phyloP scores from a whole-genome alignment of 371 early-diverging fungal genomes.

The Mucor sp. region DNA sequence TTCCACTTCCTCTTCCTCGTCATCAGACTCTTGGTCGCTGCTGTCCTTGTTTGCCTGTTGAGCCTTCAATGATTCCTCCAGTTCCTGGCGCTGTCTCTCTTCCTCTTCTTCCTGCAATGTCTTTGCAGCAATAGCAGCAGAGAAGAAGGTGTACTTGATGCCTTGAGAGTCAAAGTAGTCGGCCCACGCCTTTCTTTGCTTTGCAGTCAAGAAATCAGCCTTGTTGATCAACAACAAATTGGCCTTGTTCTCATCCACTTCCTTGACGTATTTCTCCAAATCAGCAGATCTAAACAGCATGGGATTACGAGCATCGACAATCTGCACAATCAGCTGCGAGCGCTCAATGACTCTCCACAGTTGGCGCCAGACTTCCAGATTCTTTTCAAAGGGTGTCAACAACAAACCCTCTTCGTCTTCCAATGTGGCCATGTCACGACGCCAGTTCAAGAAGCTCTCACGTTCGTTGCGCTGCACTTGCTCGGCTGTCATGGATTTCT shows the following conservation, averaged over 20 bases:
- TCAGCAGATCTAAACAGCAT: slow-evolving; percentile 94
- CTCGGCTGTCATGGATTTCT: slow-evolving; percentile 78
- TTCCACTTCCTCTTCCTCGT: slow-evolving; percentile 15
- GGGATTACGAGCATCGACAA: slow-evolving; percentile 99
- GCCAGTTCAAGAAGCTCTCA: slow-evolving; percentile 90
- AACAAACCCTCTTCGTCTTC: slow-evolving; percentile 91
- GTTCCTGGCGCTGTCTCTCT: slow-evolving; percentile 34
- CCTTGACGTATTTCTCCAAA: slow-evolving; percentile 88
- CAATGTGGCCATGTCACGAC: slow-evolving; percentile 83
- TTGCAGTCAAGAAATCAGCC: slow-evolving; percentile 91
- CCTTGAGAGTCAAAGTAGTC: slow-evolving; percentile 82
- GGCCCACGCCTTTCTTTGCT: slow-evolving; percentile 79
- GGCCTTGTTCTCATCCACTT: slow-evolving; percentile 84
- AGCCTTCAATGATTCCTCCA: slow-evolving; percentile 33
- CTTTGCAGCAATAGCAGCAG: slow-evolving; percentile 71
- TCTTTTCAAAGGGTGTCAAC: slow-evolving; percentile 98
- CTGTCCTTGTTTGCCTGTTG: slow-evolving; percentile 19
- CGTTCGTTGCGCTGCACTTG: slow-evolving; percentile 84
- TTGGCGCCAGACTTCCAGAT: slow-evolving; percentile 99
- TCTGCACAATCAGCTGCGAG: slow-evolving; percentile 96
- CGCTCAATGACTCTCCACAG: slow-evolving; percentile 99
- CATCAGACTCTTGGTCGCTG: slow-evolving; percentile 24
- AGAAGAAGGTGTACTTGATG: slow-evolving; percentile 90
- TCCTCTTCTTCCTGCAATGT: slow-evolving; percentile 56
- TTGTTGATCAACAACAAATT: slow-evolving; percentile 96